Percentiles rank a stretch among this genome's conserved stretches.
Conservation (phyloP, 805 yeast genomes). For the Barnettozyma siamensis region DNA sequence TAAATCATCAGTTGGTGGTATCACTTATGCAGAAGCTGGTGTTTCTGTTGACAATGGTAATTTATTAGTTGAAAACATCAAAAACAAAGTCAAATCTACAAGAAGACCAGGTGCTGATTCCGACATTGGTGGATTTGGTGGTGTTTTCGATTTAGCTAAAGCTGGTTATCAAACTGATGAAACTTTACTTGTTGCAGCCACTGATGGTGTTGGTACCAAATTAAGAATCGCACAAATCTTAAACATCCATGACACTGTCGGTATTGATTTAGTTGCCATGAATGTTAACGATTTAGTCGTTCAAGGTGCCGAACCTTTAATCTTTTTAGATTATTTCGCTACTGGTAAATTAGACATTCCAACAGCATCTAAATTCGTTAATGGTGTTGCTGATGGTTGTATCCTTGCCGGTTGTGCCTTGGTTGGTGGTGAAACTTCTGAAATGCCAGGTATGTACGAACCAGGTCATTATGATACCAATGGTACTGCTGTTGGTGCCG, state of each 20-base stretch:
- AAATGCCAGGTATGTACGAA: constrained; percentile 98
- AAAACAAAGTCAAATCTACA: constrained; percentile 85
- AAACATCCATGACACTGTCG: constrained; percentile 92
- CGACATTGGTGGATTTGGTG: constrained; percentile 98
- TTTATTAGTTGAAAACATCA: constrained; percentile 81
- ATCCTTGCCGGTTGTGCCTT: constrained; percentile 92
- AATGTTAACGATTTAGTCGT: constrained; percentile 96
- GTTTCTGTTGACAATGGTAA: constrained; percentile 97
- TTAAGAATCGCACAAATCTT: constrained; percentile 88
- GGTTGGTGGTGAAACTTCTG: constrained; percentile 98
- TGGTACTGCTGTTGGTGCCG: constrained; percentile 99
- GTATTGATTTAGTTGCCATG: constrained; percentile 98
- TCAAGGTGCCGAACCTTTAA: constrained; percentile 97
- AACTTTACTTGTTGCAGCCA: constrained; percentile 89
- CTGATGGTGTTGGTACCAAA: constrained; percentile 99
- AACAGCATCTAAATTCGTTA: constrained; percentile 82
- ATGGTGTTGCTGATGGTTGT: constrained; percentile 97
- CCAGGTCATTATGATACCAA: constrained; percentile 96
- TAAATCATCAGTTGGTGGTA: constrained; percentile 32
- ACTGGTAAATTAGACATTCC: constrained; percentile 83
- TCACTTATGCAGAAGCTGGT: constrained; percentile 94
- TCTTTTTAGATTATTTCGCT: constrained; percentile 95
- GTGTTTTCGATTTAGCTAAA: constrained; percentile 81
- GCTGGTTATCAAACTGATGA: constrained; percentile 78
- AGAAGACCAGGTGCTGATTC: constrained; percentile 95